Evolutionary conservation across 805 yeast species (phyloP), one percentile per base, ranked within the genome.

Genomic region (Wickerhamiella sergipiensis): DNA sequence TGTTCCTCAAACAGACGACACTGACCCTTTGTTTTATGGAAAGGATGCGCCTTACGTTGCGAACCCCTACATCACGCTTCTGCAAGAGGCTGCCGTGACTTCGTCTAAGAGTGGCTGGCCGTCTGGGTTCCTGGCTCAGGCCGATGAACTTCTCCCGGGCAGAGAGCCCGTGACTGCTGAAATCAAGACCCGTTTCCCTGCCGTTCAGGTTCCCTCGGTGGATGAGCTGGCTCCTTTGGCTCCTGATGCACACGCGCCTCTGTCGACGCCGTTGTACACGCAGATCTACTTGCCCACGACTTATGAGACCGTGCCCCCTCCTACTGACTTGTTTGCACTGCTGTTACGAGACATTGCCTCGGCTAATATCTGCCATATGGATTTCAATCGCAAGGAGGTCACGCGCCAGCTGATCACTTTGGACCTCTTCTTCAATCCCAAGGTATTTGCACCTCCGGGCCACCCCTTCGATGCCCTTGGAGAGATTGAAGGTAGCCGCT

Each of bases 361-460:
- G 47, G 97, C 90, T 65, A 68, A 85, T 31, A 76, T 89, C 50
- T 80, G 83, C 53, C 79, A 83, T 57, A 69, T 90, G 70, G 95
- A 89, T 57, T 92, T 86, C 72, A 92, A 92, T 68, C 81, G 95
- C 61, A 79, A 78, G 45, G 92, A 85, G 56, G 94, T 86, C 9
- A 81, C 95, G 0, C 79, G 85, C 55, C 96, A 88, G 64, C 75
- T 92, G 44, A 74, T 86, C 29, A 77, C 81, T 6, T 67, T 92
- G 50, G 88, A 83, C 60, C 64, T 77, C 50, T 89, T 80, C 60
- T 88, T 88, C 70, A 74, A 77, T 54, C 72, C 78, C 10, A 76
- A 76, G 40, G 60, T 73, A n/a, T 84, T 85, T 65, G 77, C 86
- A 1, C 75, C 76, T 43, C 78, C 92, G 1, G 95, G 94, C 38